A percentile compares a stretch with the other conserved stretches of the same genome.
Evolutionary conservation across 2,329 filamentous ascomycete species (phyloP).

Genomic region (Colletotrichum truncatum): DNA sequence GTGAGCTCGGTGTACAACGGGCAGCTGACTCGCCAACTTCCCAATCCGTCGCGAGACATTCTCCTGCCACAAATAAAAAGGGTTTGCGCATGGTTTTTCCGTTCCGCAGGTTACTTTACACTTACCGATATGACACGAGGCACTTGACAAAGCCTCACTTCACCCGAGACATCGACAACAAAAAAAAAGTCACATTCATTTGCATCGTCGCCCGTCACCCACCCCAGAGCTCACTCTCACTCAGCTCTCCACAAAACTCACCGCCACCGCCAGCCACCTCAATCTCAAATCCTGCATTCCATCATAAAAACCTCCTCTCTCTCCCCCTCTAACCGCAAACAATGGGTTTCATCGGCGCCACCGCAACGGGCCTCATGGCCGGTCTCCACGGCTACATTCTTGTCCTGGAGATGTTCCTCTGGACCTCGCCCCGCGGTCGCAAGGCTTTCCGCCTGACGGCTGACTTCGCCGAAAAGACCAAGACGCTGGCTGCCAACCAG

Average conservation of each 20-base stretch:
- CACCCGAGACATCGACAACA: background rate
- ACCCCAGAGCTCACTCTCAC: background rate
- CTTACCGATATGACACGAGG: background rate
- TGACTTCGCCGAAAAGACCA: conserved; percentile 56
- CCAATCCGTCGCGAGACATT: background rate
- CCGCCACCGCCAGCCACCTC: background rate
- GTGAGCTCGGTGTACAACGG: background rate
- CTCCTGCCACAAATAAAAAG: background rate
- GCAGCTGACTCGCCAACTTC: conserved; percentile 21
- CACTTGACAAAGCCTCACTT: background rate
- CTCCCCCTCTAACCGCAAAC: background rate
- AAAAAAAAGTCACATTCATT: background rate
- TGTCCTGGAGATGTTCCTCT: conserved; percentile 59
- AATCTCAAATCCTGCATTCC: no score
- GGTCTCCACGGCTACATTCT: conserved; percentile 58
- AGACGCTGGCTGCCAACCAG: conserved; percentile 57
- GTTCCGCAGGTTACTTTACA: conserved; percentile 12
- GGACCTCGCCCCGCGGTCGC: conserved; percentile 55
- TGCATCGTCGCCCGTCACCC: background rate
- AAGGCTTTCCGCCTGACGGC: conserved; percentile 53
- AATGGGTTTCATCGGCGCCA: conserved; percentile 45
- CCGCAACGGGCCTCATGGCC: conserved; percentile 49
- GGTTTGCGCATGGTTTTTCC: conserved; percentile 26
- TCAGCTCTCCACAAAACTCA: background rate
- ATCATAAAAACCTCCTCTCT: no score